Evolutionary conservation across 331 rosid genomes (phyloP).

Genomic region (Malus hybrid): DNA sequence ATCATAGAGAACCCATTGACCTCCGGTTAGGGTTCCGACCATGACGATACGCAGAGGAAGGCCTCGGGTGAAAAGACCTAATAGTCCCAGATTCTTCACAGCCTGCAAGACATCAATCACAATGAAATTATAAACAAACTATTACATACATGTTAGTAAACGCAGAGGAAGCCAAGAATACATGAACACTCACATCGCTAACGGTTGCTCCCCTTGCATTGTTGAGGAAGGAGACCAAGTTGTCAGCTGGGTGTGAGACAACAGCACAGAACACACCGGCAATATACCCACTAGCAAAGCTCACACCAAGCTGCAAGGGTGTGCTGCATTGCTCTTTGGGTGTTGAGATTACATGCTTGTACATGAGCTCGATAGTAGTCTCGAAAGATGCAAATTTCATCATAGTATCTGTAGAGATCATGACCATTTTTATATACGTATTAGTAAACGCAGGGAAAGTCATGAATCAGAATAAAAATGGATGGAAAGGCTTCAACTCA

Average conservation of each 20-base stretch:
- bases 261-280: slow-evolving; percentile 75
- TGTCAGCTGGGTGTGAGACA: slow-evolving; percentile 90
- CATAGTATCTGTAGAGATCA: slow-evolving; percentile 58
- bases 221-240: slow-evolving; percentile 84
- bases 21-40: slow-evolving; percentile 73
- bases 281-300: slow-evolving; percentile 69
- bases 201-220: slow-evolving; percentile 77
- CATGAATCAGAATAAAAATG: background rate
- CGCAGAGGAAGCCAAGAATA: background rate
- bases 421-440: background rate
- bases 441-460: no score
- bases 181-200: slow-evolving; percentile 51
- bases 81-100: slow-evolving; percentile 49
- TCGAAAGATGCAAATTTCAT: slow-evolving; percentile 81
- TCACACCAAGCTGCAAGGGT: slow-evolving; percentile 62
- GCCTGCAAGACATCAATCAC: slow-evolving; percentile 43
- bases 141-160: background rate
- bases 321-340: slow-evolving; percentile 74
- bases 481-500: slow-evolving; percentile 22
- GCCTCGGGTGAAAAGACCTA: slow-evolving; percentile 74
- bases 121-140: background rate
- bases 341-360: slow-evolving; percentile 56
- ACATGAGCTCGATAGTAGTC: slow-evolving; percentile 57
- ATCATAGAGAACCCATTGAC: slow-evolving; percentile 69
- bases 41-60: slow-evolving; percentile 71